A percentile compares a stretch with the other conserved stretches of the same genome.
Evolutionary conservation across 2,329 filamentous ascomycete genomes (phyloP).

Genomic region (Fusarium redolens): DNA sequence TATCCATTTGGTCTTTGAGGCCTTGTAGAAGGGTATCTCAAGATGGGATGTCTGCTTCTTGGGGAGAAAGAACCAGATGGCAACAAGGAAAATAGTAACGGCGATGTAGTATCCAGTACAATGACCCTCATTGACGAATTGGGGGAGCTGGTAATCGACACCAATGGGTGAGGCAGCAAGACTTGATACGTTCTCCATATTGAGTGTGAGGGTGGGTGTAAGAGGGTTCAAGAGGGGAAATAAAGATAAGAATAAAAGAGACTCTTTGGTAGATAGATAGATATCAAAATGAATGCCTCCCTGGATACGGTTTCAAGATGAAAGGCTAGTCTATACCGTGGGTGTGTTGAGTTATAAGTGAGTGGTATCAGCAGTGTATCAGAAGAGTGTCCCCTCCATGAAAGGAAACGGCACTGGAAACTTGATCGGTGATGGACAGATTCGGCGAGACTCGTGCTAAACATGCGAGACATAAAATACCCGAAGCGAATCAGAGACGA

Average conservation of each 20-base stretch:
- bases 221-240: slow-evolving; percentile 1
- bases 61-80: slow-evolving; percentile 54
- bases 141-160: slow-evolving; percentile 38
- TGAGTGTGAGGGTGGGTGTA: slow-evolving; percentile 1
- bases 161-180: slow-evolving; percentile 26
- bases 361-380: slow-evolving; percentile 35
- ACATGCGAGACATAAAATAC: slow-evolving; percentile 8
- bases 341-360: slow-evolving; percentile 31
- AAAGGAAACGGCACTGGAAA: slow-evolving; percentile 15
- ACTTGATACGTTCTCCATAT: slow-evolving; percentile 39
- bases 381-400: slow-evolving; percentile 19
- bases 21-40: slow-evolving; percentile 60
- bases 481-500: slow-evolving; percentile 19
- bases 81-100: slow-evolving; percentile 51
- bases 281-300: background rate
- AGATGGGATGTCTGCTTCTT: slow-evolving; percentile 48
- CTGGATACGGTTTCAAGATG: slow-evolving; percentile 7
- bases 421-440: slow-evolving; percentile 14
- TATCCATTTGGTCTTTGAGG: slow-evolving; percentile 62
- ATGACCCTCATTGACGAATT: slow-evolving; percentile 42
- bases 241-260: background rate
- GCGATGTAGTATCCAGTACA: slow-evolving; percentile 56
- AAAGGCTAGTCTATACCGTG: slow-evolving; percentile 1
- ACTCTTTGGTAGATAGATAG: slow-evolving; percentile 15
- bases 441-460: slow-evolving; percentile 25